Base-by-base conservation (phyloP, 768 basidiomycete species). In the Artomyces pyxidatus region DNA sequence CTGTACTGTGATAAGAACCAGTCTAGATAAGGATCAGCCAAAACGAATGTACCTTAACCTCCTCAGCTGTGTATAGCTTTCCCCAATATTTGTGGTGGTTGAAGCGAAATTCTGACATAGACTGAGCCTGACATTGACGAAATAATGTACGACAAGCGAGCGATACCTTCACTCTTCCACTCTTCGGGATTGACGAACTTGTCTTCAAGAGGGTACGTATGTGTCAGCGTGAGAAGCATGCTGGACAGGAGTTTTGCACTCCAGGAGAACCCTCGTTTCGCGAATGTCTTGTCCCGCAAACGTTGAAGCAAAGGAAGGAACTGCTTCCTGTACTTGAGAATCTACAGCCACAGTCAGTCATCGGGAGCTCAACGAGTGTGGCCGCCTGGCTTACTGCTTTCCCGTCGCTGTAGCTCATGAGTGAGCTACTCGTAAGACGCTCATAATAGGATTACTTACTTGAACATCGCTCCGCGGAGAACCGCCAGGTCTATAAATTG, bases 191-290 rank as follows among this genome's bases (percentile, higher is more conserved):
- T 91, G 30, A 87, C 80, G 54, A 89, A 89, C 54, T 78, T 81
- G 61, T 86, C 85, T 59, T 95, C 89, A 45, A 79, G 63, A 4
- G 88, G 82, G 65, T 89, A 92, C 1, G 85, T 84, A 49, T 89
- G 81, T 1, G 86, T 88, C 37, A 92, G 65, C 0, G 88, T 86
- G 23, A 83, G 70, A 22, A 93, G 65, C 28, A 81, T 68, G 55
- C 84, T 84, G 9, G 81, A 81, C 22, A 93, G 62, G 14, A 93
- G 64, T 64, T 88, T 85, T 30, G 86, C 87, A 11, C 79, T 83
- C 73, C 86, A 88, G 3, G 83, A 81, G 67, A 79, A 93, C 3
- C 88, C 87, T 42, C 86, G 78, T 65, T 93, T 89, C 1, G 88
- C 84, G 44, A 79, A 74, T 0, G 85, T 80, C 58, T 84, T 84